These are phyloP conservation scores for Kuraishia ogatae DNA, from an alignment of 805 yeast species.

Conservation along the genomic window DNA sequence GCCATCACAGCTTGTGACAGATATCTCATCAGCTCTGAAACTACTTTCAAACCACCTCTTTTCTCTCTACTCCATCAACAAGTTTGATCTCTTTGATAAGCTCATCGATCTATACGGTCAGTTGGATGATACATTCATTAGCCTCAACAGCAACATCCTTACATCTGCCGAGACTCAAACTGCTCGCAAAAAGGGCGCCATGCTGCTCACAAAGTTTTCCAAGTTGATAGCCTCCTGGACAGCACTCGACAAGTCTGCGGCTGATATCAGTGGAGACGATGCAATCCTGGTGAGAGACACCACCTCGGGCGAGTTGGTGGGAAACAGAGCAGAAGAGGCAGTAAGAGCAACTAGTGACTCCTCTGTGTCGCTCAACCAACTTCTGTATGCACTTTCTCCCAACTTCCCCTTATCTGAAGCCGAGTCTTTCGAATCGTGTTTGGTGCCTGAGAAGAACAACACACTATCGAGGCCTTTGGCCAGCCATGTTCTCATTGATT, in stretches of 20 bases:
- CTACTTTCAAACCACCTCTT: conserved; percentile 56
- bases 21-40: conserved; percentile 47
- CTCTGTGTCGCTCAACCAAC: conserved; percentile 55
- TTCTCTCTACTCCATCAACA: conserved; percentile 64
- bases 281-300: conserved; percentile 60
- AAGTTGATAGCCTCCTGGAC: conserved; percentile 47
- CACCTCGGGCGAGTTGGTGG: conserved; percentile 46
- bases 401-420: conserved; percentile 46
- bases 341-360: too few species aligned
- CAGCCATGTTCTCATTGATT: conserved; percentile 67
- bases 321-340: conserved; percentile 21
- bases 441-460: conserved; percentile 37
- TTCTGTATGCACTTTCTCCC: conserved; percentile 63
- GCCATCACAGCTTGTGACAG: conserved; percentile 41
- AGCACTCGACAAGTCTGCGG: conserved; percentile 18
- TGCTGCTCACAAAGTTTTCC: conserved; percentile 47
- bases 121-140: conserved; percentile 50
- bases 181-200: conserved; percentile 43
- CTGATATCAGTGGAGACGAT: conserved; percentile 43
- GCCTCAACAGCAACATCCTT: conserved; percentile 38
- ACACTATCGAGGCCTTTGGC: conserved; percentile 44
- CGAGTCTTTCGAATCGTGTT: conserved; percentile 17
- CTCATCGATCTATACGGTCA: conserved; percentile 44
- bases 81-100: conserved; percentile 52
- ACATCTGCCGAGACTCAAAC: conserved; percentile 42